phyloP scores from a whole-genome alignment of 257 asterid species.

The Nicotiana paniculata region DNA sequence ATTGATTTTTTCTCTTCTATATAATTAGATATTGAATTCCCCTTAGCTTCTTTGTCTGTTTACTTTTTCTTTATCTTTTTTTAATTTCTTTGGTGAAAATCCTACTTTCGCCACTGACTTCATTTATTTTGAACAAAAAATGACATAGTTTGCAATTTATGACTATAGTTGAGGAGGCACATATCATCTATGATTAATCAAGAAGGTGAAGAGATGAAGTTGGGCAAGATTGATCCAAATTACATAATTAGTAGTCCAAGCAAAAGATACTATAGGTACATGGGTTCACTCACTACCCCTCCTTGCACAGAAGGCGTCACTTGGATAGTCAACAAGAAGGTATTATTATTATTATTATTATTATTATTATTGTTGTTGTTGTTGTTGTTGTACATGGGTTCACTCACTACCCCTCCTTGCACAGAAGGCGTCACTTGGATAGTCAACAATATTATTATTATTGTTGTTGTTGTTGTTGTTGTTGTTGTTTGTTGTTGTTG shows the following conservation, averaged over 20 bases:
- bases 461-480: too few relatives aligned
- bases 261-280: conserved; percentile 36
- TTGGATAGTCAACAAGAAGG: conserved; percentile 59
- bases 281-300: conserved; percentile 68
- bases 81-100: too few relatives aligned
- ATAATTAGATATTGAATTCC: too few relatives aligned
- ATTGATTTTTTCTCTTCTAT: too few relatives aligned
- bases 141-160: background rate
- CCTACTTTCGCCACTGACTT: too few relatives aligned
- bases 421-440: conserved; percentile 75
- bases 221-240: conserved; percentile 41
- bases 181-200: conserved; percentile 27
- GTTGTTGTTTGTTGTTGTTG: too few relatives aligned
- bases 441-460: conserved; percentile 16
- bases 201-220: conserved; percentile 3
- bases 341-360: background rate
- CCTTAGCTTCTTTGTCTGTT: too few relatives aligned
- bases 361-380: too few relatives aligned
- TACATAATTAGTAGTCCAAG: conserved; percentile 19
- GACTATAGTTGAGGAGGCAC: conserved; percentile 29
- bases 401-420: conserved; percentile 74
- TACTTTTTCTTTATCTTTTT: too few relatives aligned
- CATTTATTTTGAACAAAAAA: too few relatives aligned
- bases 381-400: conserved; percentile 33
- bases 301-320: conserved; percentile 74